These are phyloP conservation scores for Xylaria digitata DNA, from an alignment of 2,329 filamentous ascomycete genomes.

Conservation along the genomic window DNA sequence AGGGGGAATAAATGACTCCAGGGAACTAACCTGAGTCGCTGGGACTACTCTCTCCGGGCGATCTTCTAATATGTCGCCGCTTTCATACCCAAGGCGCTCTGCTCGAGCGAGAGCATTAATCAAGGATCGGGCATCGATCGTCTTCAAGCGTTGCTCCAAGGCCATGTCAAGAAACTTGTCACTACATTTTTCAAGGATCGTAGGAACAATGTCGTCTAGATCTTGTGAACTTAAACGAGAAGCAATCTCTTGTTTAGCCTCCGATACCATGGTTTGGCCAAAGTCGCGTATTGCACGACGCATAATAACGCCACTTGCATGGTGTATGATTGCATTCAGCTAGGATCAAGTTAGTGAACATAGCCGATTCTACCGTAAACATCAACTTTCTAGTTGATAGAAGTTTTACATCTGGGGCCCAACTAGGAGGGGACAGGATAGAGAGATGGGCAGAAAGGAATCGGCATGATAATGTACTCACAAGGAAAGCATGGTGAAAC, in stretches of 20 bases:
- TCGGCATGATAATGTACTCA: constrained; percentile 51
- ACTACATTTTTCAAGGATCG: constrained; percentile 60
- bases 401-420: too few species aligned
- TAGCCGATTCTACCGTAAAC: neutral
- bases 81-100: constrained; percentile 67
- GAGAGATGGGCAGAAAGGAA: neutral
- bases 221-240: constrained; percentile 54
- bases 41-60: constrained; percentile 54
- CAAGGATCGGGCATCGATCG: constrained; percentile 65
- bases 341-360: constrained; percentile 42
- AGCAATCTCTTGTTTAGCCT: constrained; percentile 57
- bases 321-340: constrained; percentile 63
- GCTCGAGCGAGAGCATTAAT: constrained; percentile 68
- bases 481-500: constrained; percentile 64
- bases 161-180: constrained; percentile 64
- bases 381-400: neutral
- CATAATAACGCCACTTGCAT: constrained; percentile 54
- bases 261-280: constrained; percentile 56
- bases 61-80: constrained; percentile 61
- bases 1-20: too few species aligned
- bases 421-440: constrained; percentile 1
- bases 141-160: constrained; percentile 62
- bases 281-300: constrained; percentile 58
- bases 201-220: constrained; percentile 58
- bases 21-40: constrained; percentile 36